phyloP scores from a whole-genome alignment of 768 basidiomycete species.

The Gymnopilus junonius region DNA sequence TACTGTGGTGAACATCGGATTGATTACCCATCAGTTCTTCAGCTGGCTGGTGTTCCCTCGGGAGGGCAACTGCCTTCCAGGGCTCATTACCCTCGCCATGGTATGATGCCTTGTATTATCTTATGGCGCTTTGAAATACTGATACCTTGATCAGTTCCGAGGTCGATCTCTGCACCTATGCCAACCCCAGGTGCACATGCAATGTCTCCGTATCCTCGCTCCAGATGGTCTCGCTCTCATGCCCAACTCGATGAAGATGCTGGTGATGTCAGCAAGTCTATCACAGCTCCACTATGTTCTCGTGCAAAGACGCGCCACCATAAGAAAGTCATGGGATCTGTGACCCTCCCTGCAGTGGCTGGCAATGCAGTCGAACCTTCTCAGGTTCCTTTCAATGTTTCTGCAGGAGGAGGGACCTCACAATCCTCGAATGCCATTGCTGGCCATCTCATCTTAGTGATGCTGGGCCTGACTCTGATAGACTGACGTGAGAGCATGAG shows the following conservation, averaged over 20 bases:
- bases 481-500: background rate
- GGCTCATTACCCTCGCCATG: background rate
- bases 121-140: background rate
- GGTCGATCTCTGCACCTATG: background rate
- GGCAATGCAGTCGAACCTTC: no score
- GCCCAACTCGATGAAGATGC: no score
- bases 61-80: background rate
- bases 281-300: no score
- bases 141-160: background rate
- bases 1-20: background rate
- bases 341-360: no score
- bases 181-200: background rate
- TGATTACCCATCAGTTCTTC: background rate
- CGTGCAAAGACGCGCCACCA: no score
- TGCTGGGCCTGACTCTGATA: background rate
- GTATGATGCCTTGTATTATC: background rate
- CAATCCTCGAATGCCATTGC: background rate
- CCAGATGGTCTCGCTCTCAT: no score
- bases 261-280: no score
- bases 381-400: no score
- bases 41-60: background rate
- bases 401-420: no score
- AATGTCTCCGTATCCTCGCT: no score
- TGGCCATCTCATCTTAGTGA: background rate
- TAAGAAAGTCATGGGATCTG: no score